Percentiles rank a stretch among this genome's conserved stretches.
Evolutionary conservation across 495 filamentous ascomycete genomes (phyloP).

Genomic region (Penicillium cataractarum): DNA sequence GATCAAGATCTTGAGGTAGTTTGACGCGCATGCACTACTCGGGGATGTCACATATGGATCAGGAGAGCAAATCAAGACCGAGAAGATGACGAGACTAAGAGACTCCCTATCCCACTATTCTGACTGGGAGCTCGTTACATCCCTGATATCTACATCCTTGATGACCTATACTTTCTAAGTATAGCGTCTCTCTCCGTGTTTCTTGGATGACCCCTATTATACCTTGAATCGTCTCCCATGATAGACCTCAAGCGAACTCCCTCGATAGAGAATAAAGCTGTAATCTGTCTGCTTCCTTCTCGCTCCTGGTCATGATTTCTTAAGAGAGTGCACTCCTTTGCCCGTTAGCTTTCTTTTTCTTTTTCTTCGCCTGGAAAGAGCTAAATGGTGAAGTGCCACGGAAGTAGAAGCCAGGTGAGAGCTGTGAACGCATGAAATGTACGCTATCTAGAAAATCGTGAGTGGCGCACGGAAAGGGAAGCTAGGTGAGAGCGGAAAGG

Average conservation of each 20-base stretch:
- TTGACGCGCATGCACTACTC: neutral
- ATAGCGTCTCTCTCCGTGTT: neutral
- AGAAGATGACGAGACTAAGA: neutral
- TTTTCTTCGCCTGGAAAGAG: neutral
- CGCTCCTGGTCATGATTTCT: neutral
- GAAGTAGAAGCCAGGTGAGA: neutral
- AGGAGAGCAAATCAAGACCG: too few species aligned
- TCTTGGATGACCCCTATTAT: neutral
- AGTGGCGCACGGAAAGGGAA: neutral
- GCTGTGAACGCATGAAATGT: neutral
- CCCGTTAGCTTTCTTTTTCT: neutral
- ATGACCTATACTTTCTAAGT: neutral
- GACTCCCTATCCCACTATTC: neutral
- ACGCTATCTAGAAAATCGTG: neutral
- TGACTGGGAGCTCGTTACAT: neutral
- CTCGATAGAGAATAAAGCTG: neutral
- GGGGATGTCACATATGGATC: neutral
- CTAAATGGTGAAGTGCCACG: neutral
- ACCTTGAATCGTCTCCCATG: neutral
- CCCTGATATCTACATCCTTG: conserved; percentile 2
- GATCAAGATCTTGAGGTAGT: neutral
- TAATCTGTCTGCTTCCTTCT: neutral
- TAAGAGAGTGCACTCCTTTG: neutral
- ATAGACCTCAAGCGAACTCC: too few species aligned
- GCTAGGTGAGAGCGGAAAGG: neutral